phyloP scores from a whole-genome alignment of 2,329 filamentous ascomycete species.

The Claviceps sp. region DNA sequence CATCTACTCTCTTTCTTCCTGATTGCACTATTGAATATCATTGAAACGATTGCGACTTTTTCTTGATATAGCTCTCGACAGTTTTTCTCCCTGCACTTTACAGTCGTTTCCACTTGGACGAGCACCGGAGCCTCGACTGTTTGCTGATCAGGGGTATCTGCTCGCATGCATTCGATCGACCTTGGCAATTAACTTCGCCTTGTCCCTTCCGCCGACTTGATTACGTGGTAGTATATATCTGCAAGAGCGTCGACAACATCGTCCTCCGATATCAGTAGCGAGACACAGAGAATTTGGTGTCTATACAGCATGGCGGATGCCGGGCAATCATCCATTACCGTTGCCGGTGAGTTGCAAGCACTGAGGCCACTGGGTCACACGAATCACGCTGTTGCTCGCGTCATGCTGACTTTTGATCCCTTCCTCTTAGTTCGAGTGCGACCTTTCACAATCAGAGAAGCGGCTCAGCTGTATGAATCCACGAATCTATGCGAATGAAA shows the following conservation, averaged over 20 bases:
- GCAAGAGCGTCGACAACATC: not conserved
- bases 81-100: not conserved
- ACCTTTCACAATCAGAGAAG: conserved; percentile 77
- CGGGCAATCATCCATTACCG: conserved; percentile 41
- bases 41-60: conserved; percentile 5
- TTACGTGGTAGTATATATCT: not conserved
- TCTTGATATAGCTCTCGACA: conserved; percentile 1
- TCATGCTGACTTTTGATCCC: not conserved
- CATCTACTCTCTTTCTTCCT: not conserved
- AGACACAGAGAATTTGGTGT: not conserved
- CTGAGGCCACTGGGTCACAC: not conserved
- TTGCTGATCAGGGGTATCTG: not conserved
- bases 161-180: not conserved
- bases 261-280: not conserved
- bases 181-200: not conserved
- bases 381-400: conserved; percentile 5
- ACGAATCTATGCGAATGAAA: not conserved
- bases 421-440: conserved; percentile 46
- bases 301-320: conserved; percentile 13
- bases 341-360: conserved; percentile 31
- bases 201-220: not conserved
- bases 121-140: not conserved
- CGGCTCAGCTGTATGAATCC: conserved; percentile 64
- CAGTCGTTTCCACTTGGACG: not conserved
- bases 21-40: conserved; percentile 5